A percentile compares a stretch with the other conserved stretches of the same genome.
These are phyloP conservation scores for Lunularia cruciata DNA, from an alignment of 225 moss, liverwort and hornwort species.

Conservation along the genomic window DNA sequence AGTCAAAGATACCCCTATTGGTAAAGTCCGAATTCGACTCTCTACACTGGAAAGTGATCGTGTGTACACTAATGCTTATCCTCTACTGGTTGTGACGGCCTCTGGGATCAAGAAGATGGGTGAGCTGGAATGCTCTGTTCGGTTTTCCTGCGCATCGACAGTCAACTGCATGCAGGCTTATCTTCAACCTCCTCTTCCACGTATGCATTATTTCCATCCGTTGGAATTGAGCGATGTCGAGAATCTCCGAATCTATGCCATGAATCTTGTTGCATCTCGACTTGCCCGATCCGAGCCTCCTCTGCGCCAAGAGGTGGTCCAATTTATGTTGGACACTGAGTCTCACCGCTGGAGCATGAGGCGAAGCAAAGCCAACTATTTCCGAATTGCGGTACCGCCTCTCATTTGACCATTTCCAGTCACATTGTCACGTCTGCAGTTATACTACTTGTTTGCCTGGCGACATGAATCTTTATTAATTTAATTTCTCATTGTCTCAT, in stretches of 20 bases:
- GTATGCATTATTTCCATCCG: constrained; percentile 88
- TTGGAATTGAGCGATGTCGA: constrained; percentile 62
- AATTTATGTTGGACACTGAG: constrained; percentile 85
- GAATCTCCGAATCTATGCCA: constrained; percentile 72
- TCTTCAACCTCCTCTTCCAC: constrained; percentile 68
- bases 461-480: too few relatives aligned
- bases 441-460: too few relatives aligned
- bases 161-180: constrained; percentile 76
- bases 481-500: not conserved
- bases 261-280: constrained; percentile 89
- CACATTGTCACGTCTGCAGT: not conserved
- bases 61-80: constrained; percentile 85
- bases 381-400: constrained; percentile 67
- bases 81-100: constrained; percentile 78
- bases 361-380: constrained; percentile 95
- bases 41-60: constrained; percentile 91
- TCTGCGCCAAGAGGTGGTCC: constrained; percentile 74
- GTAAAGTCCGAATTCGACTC: constrained; percentile 80
- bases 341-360: constrained; percentile 97
- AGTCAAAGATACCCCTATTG: constrained; percentile 72
- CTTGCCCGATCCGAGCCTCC: constrained; percentile 85
- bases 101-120: constrained; percentile 97
- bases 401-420: not conserved
- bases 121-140: constrained; percentile 76
- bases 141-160: constrained; percentile 73